Base-by-base conservation (phyloP, 805 yeast species). In the Clavispora carvajalis region DNA sequence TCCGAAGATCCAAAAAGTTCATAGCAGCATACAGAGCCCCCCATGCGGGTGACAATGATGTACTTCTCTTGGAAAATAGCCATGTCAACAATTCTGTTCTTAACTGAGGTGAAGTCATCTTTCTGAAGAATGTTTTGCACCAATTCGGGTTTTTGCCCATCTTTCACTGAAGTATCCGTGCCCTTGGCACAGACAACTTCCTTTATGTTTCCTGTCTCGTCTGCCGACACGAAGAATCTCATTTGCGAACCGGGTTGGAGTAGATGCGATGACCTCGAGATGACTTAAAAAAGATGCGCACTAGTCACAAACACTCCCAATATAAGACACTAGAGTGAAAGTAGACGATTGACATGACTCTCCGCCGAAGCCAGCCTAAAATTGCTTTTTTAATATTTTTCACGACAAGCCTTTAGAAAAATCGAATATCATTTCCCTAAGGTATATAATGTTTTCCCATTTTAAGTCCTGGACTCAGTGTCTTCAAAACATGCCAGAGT, bases 101-200 rank as follows among this genome's bases (percentile, higher is more conserved):
- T 52, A 36, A 67, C 58, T 1, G 57, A 51, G 28, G 58, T 41
- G 22, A 48, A 35, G 30, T 61, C 48, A 16, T 64, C 64, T 21
- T 52, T 58, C 7, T 51, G 51, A 36, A 71, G 61, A 38, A 69
- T 67, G 18, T 72, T 63, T 34, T 63, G 69, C 10, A 82, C 67
- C 16, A 76, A 62, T 37, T 67, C 71, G 0, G 95, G 95, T 54
- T 82, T 85, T 10, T 66, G 60, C 0, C 83, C 82, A 24, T 75
- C 74, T 53, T 82, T 79, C 31, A 71, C 67, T 5, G 96, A 84
- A 3, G 96, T 88, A 53, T 90, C 95, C 0, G 91, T 82, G 0
- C 90, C 91, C 38, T 72, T 65, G 15, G 65, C 57, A 51, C 88
- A 87, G 5, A 71, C 54, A 7, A 86, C 65, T 54, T 81, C 88